Base-by-base conservation (phyloP, 768 basidiomycete genomes). In the Mycena albidolilacea region DNA sequence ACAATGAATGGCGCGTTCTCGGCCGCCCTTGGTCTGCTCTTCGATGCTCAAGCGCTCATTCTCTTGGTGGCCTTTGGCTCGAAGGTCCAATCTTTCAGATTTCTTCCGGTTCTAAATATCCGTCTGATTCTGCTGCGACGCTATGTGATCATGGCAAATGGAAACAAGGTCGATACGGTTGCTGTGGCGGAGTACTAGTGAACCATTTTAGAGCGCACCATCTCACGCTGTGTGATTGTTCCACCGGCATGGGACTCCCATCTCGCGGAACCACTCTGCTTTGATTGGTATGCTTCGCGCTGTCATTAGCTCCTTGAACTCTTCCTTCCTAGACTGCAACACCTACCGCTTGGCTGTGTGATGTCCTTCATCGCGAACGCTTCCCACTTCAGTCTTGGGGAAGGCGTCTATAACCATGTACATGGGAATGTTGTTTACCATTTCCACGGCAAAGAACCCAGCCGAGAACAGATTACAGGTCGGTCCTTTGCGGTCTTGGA, bases 11-110 rank as follows among this genome's bases (percentile, higher is more conserved):
- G 87, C 37, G 81, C 87, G 4, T 87, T 92, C 76, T 83, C 87
- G 12, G 82, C 86, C 23, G 82, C 84, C 8, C 78, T 91, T 57
- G 92, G 93, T 1, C 85, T 92, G 15, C 73, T 89, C 48, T 91
- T 92, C 71, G 91, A 93, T 73, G 92, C 89, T 1, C 30, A 30
- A 4, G 30, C 30, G 30, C 30, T 30, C 30, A 30, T 30, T 30
- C 30, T 30, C 30, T 30, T 30, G 30, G 30, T 30, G 30, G 30
- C 2, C 30, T 30, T 30, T 0, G 30, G 30, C 30, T 30, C 30
- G 30, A 30, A 30, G 30, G 30, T 30, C 30, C 30, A 30, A 30
- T 30, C 57, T 70, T 69, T n/a, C n/a, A n/a, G n/a, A n/a, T n/a
- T n/a, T 23, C 30, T 19, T 19, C 39, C 41, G 10, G 14, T 10